Conservation (phyloP, 2,329 filamentous ascomycete species). For the Diplodia corticola region DNA sequence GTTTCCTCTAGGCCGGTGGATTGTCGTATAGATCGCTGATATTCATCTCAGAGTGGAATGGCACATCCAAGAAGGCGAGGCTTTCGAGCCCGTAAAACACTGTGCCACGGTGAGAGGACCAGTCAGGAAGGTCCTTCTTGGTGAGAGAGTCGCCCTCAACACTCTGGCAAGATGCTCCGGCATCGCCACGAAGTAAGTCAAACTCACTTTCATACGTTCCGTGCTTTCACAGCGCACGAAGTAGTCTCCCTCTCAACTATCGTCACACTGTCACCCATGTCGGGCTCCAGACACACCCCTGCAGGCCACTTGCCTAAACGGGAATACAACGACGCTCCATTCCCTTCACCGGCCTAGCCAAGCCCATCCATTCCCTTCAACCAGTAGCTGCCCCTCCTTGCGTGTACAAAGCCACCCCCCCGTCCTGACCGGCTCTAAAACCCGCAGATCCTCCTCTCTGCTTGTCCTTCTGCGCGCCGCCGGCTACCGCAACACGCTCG, state of each 20-base stretch:
- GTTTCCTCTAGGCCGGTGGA: not conserved
- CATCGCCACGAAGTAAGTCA: conserved; percentile 66
- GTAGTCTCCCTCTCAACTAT: not conserved
- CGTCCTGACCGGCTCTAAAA: not conserved
- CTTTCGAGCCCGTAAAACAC: conserved; percentile 63
- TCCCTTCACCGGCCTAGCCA: no score
- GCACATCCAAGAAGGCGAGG: conserved; percentile 74
- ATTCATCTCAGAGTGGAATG: conserved; percentile 68
- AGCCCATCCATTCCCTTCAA: not conserved
- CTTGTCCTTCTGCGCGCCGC: conserved; percentile 55
- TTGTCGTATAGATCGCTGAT: not conserved
- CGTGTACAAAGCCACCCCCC: no score
- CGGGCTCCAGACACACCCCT: not conserved
- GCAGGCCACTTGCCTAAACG: not conserved
- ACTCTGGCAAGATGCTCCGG: conserved; percentile 87
- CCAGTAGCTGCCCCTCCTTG: no score
- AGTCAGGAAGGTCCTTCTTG: conserved; percentile 79
- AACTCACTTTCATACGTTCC: not conserved
- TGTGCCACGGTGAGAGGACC: conserved; percentile 85
- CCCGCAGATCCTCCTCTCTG: conserved; percentile 45
- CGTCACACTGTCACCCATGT: not conserved
- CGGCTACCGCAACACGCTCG: conserved; percentile 81
- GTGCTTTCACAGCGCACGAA: not conserved
- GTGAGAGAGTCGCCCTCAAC: conserved; percentile 90
- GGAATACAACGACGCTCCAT: not conserved